phyloP scores from a whole-genome alignment of 1,284 basidiomycete species.

The Ustilago curta region DNA sequence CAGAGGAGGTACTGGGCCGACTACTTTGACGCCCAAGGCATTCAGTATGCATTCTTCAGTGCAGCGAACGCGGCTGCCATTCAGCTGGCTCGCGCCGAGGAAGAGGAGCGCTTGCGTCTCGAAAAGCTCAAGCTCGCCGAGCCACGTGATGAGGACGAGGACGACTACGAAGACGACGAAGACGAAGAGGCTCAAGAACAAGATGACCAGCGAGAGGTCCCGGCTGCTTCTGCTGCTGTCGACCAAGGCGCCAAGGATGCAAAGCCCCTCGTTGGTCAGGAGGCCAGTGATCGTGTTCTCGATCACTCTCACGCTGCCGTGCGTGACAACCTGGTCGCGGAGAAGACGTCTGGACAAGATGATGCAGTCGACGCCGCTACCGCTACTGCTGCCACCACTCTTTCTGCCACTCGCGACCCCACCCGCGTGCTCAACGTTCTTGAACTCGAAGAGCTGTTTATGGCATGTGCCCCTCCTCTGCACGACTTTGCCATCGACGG shows the following conservation, averaged over 20 bases:
- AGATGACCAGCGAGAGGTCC: constrained; percentile 49
- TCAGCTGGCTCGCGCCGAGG: constrained; percentile 72
- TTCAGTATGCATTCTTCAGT: constrained; percentile 95
- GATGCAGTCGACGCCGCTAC: constrained; percentile 59
- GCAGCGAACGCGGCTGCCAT: constrained; percentile 87
- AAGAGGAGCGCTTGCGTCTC: constrained; percentile 72
- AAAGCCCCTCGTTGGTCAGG: constrained; percentile 50
- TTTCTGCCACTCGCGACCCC: constrained; percentile 74
- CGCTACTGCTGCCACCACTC: constrained; percentile 64
- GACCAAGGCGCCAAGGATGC: constrained; percentile 40
- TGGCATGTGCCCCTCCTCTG: constrained; percentile 81
- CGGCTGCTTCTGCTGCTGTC: constrained; percentile 41
- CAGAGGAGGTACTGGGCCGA: constrained; percentile 89
- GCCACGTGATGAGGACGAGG: constrained; percentile 56
- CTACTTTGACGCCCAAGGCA: constrained; percentile 85
- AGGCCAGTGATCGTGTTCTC: constrained; percentile 38
- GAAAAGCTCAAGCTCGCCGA: constrained; percentile 65
- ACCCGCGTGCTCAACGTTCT: constrained; percentile 85
- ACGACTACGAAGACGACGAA: constrained; percentile 39
- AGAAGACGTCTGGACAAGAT: constrained; percentile 33
- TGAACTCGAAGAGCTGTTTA: constrained; percentile 89
- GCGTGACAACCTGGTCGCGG: constrained; percentile 33
- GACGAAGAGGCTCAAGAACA: constrained; percentile 69
- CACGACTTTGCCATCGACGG: constrained; percentile 71
- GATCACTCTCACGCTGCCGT: constrained; percentile 35